phyloP scores from a whole-genome alignment of 163 green algal genomes.

The Prototheca wickerhamii region DNA sequence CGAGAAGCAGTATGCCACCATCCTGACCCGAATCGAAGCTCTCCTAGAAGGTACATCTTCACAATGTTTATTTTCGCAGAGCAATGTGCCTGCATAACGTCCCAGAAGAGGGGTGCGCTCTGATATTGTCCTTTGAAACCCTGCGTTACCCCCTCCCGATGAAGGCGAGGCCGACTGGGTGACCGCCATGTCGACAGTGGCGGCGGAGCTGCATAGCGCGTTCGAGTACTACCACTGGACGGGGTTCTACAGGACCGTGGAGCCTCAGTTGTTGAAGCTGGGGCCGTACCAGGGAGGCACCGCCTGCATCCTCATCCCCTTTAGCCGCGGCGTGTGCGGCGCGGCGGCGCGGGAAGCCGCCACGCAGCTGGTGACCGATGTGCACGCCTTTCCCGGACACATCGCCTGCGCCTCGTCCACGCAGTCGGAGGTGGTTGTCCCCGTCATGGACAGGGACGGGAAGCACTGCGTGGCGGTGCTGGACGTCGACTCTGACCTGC shows the following conservation, averaged over 20 bases:
- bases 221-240: conserved; percentile 60
- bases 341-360: conserved; percentile 23
- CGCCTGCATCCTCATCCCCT: conserved; percentile 48
- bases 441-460: conserved; percentile 17
- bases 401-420: conserved; percentile 52
- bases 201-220: conserved; percentile 40
- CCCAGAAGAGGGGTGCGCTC: too few species aligned
- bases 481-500: conserved; percentile 40
- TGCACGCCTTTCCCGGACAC: conserved; percentile 49
- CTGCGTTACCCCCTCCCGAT: background rate
- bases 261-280: conserved; percentile 27
- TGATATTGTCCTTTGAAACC: too few species aligned
- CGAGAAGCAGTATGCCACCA: conserved; percentile 3
- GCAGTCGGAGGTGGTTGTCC: conserved; percentile 50
- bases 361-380: conserved; percentile 55
- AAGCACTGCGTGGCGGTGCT: conserved; percentile 38
- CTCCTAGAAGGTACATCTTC: conserved; percentile 10
- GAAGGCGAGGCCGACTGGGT: conserved; percentile 40
- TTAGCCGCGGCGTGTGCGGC: conserved; percentile 46
- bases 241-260: conserved; percentile 8
- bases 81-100: too few species aligned
- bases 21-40: conserved; percentile 6
- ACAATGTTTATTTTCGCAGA: background rate
- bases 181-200: conserved; percentile 43
- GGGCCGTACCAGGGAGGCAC: conserved; percentile 52